Evolutionary conservation across 2,329 filamentous ascomycete species (phyloP).

Genomic region (Aspergillus pseudoterreus): DNA sequence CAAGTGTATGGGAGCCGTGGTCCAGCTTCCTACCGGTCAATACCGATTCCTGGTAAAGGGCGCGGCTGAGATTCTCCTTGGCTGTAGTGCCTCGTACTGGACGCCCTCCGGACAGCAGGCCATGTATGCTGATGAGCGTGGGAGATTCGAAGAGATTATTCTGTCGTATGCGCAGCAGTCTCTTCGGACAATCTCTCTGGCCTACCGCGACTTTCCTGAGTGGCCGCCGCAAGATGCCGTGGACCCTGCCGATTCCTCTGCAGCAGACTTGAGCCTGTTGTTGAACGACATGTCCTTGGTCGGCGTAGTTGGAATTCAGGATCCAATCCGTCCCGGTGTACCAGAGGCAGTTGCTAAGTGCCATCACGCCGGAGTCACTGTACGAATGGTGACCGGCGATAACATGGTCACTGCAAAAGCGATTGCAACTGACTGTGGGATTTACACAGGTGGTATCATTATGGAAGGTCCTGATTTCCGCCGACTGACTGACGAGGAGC

Average conservation of each 20-base stretch:
- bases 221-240: slow-evolving; percentile 59
- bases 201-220: slow-evolving; percentile 65
- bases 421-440: slow-evolving; percentile 68
- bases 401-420: slow-evolving; percentile 68
- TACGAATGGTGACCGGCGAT: slow-evolving; percentile 43
- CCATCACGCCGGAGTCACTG: slow-evolving; percentile 50
- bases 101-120: slow-evolving; percentile 8
- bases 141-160: slow-evolving; percentile 15
- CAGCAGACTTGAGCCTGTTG: slow-evolving; percentile 62
- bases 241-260: slow-evolving; percentile 56
- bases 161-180: slow-evolving; percentile 48
- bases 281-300: slow-evolving; percentile 69
- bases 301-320: slow-evolving; percentile 67
- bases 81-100: slow-evolving; percentile 23
- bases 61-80: slow-evolving; percentile 41
- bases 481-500: slow-evolving; percentile 53
- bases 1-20: slow-evolving; percentile 56
- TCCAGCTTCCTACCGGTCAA: slow-evolving; percentile 28
- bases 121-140: background rate
- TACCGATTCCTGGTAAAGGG: slow-evolving; percentile 44
- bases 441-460: slow-evolving; percentile 56
- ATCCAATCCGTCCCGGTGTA: slow-evolving; percentile 64
- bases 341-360: slow-evolving; percentile 62
- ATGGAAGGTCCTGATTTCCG: slow-evolving; percentile 66
- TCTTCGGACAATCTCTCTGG: slow-evolving; percentile 67